Evolutionary conservation across 2,329 filamentous ascomycete species (phyloP).

Genomic region (Hymenoscyphus infarciens): DNA sequence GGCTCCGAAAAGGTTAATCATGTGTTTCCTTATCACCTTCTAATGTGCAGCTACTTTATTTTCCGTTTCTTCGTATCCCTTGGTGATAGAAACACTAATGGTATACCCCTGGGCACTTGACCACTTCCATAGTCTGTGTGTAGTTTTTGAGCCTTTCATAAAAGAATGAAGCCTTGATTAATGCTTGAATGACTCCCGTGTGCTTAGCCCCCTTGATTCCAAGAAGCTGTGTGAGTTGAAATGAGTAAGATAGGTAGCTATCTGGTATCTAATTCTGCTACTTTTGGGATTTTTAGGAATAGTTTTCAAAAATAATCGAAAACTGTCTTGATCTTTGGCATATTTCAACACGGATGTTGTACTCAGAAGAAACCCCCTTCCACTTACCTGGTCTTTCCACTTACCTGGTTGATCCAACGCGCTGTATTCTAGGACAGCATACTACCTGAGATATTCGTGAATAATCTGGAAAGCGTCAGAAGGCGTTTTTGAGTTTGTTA

Average conservation of each 20-base stretch:
- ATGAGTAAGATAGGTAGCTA: background rate
- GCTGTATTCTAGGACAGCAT: background rate
- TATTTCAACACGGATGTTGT: too few species aligned
- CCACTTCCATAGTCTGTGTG: constrained; percentile 20
- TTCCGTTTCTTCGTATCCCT: constrained; percentile 25
- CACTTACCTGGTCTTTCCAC: too few species aligned
- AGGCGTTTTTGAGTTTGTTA: background rate
- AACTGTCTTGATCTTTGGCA: background rate
- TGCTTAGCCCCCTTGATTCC: background rate
- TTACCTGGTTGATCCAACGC: too few species aligned
- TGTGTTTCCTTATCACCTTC: constrained; percentile 37
- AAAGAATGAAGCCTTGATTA: constrained; percentile 12
- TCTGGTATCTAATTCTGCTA: too few species aligned
- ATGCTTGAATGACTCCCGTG: background rate
- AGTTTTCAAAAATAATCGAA: background rate
- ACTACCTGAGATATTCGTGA: background rate
- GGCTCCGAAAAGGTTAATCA: constrained; percentile 35
- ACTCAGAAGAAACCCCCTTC: too few species aligned
- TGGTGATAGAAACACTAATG: constrained; percentile 23
- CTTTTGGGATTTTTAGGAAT: too few species aligned
- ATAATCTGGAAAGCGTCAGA: background rate
- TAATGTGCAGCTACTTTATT: constrained; percentile 35
- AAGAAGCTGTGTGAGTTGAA: background rate
- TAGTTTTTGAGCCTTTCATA: constrained; percentile 18
- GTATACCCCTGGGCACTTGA: constrained; percentile 21